Evolutionary conservation across 257 asterid species (phyloP).

Genomic region (Solanum sejunctum): DNA sequence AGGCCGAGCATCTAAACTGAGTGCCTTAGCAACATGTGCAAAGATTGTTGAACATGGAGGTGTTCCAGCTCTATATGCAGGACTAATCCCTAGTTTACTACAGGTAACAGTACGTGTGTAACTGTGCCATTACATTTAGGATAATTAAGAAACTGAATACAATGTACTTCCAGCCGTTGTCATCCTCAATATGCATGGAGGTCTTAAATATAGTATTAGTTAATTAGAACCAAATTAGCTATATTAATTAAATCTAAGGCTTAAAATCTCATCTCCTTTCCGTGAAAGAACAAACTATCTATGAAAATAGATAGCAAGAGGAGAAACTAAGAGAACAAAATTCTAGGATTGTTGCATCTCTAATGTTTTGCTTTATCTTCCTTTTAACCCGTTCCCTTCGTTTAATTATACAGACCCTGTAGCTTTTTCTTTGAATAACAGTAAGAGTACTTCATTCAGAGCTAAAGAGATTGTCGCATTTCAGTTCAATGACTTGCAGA

Average conservation of each 20-base stretch:
- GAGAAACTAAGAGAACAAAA: not conserved
- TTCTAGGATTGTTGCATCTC: not conserved
- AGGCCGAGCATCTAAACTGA: constrained; percentile 59
- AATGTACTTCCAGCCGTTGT: not conserved
- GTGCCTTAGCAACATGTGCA: constrained; percentile 53
- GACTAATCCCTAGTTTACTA: constrained; percentile 77
- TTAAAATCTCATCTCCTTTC: not conserved
- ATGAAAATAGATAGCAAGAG: not conserved
- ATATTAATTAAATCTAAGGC: not conserved
- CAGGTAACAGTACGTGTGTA: constrained; percentile 39
- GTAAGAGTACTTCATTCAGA: not conserved
- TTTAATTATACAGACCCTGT: not conserved
- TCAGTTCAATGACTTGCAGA: not conserved
- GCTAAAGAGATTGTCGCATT: not conserved
- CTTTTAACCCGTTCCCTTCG: not conserved
- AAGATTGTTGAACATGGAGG: constrained; percentile 84
- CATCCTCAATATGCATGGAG: not conserved
- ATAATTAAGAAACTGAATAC: not conserved
- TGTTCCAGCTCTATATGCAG: constrained; percentile 84
- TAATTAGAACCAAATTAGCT: not conserved
- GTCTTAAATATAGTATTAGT: not conserved
- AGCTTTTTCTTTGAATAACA: not conserved
- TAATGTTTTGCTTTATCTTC: not conserved
- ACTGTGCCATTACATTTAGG: not conserved
- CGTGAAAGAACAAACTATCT: not conserved